Evolutionary conservation across 331 rosid genomes (phyloP), one percentile per base, ranked within the genome.

Genomic region (Spiraea crenata): DNA sequence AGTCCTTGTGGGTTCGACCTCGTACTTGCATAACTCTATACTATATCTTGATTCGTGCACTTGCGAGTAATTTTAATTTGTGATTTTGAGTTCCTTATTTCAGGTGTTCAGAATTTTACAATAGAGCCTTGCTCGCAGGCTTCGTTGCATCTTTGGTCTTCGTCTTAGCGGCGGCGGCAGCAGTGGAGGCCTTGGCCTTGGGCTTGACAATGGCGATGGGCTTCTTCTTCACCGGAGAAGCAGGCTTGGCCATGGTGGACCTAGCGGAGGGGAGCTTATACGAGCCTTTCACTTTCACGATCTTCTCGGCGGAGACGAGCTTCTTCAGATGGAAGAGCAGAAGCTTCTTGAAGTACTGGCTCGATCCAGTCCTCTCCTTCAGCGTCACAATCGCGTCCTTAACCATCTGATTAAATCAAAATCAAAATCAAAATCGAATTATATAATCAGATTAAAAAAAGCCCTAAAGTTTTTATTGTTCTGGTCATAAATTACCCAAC

Each of bases 281-380:
- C 0, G 98, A 92, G 2, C 85, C 74, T 40, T 90, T 92, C 6
- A 92, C 89, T 84, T 86, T 90, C 0, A 78, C 86, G 6, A 92
- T 75, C 90, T 84, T 90, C 0, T 65, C 87, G 10, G 93, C 75
- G 48, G 84, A 80, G 9, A 92, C 96, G 4, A 90, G 96, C 87
- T 88, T 92, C 93, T 88, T 92, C 76, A 79, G 75, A 55, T 92
- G 93, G 65, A 39, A 77, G 34, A 90, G 78, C 52, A 86, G 57
- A 31, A 86, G 73, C 89, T 92, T 92, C 87, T 72, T 88, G 80
- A 92, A 92, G 83, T 84, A 85, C 79, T 92, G 98, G 74, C 98
- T 92, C 17, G 96, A 92, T 45, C 98, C 98, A 0, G 78, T 82
- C 47, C 77, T 88, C 77, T 92, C 96, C 70, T 92, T 90, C 44